Evolutionary conservation across 1,139 yeast genomes (phyloP).

Genomic region (Saccharomyces hybrid): DNA sequence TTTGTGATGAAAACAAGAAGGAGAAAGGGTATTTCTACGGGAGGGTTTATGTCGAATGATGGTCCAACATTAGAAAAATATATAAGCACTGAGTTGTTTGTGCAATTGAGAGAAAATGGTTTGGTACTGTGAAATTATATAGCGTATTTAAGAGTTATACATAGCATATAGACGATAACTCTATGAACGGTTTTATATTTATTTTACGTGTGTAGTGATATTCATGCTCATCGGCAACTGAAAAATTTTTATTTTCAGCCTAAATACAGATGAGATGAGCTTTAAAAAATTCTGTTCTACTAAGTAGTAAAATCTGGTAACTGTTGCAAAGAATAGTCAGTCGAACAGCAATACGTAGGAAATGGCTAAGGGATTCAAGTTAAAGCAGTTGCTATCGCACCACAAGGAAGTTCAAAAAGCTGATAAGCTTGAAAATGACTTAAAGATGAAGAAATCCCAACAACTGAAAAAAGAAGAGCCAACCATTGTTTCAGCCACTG

Average conservation of each 20-base stretch:
- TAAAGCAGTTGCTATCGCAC: slow-evolving; percentile 31
- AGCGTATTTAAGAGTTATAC: background rate
- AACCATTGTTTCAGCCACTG: slow-evolving; percentile 33
- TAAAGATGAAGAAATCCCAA: slow-evolving; percentile 20
- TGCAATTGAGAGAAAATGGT: slow-evolving; percentile 47
- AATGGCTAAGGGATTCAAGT: slow-evolving; percentile 35
- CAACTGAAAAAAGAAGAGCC: slow-evolving; percentile 27
- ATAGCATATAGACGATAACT: background rate
- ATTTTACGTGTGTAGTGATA: background rate
- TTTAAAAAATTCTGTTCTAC: slow-evolving; percentile 11
- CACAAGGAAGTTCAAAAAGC: slow-evolving; percentile 22
- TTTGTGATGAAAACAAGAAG: slow-evolving; percentile 82
- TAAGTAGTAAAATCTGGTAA: background rate
- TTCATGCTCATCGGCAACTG: background rate
- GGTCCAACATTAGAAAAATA: slow-evolving; percentile 70
- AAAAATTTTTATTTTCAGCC: slow-evolving; percentile 2
- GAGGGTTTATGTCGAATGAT: slow-evolving; percentile 53
- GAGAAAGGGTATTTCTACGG: slow-evolving; percentile 65
- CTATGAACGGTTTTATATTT: background rate
- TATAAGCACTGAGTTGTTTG: slow-evolving; percentile 54
- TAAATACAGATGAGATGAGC: slow-evolving; percentile 17
- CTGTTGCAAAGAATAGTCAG: background rate
- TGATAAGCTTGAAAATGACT: slow-evolving; percentile 17
- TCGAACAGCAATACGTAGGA: background rate
- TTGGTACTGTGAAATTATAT: slow-evolving; percentile 15